Evolutionary conservation across 352 stramenopile species (phyloP).

Genomic region (Plasmopara muralis): DNA sequence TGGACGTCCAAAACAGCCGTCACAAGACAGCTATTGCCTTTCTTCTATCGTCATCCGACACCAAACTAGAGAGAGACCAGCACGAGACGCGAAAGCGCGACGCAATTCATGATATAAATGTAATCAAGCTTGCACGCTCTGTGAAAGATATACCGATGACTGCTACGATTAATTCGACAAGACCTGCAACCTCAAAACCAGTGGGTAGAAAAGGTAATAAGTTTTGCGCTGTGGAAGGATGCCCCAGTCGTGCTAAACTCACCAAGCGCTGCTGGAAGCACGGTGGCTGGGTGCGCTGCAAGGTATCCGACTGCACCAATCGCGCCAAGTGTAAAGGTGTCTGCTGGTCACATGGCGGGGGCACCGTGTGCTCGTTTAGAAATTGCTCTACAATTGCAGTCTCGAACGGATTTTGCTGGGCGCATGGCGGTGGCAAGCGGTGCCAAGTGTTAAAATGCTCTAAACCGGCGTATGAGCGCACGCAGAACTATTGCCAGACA

Average conservation of each 20-base stretch:
- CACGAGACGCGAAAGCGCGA: conserved; percentile 14
- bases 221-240: conserved; percentile 45
- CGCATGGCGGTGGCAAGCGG: conserved; percentile 33
- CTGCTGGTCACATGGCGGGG: conserved; percentile 56
- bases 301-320: conserved; percentile 51
- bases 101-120: conserved; percentile 9
- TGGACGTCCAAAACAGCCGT: conserved; percentile 1
- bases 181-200: conserved; percentile 4
- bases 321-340: conserved; percentile 60
- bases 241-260: conserved; percentile 43
- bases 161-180: neutral
- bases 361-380: conserved; percentile 40
- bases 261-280: conserved; percentile 55
- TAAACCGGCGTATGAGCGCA: conserved; percentile 54
- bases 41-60: conserved; percentile 29
- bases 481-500: conserved; percentile 47
- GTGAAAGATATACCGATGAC: conserved; percentile 2
- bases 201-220: conserved; percentile 42
- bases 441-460: conserved; percentile 40
- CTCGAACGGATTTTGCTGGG: conserved; percentile 47
- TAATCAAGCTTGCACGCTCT: conserved; percentile 18
- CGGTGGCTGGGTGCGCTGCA: conserved; percentile 53
- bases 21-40: conserved; percentile 30
- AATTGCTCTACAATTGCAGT: conserved; percentile 51
- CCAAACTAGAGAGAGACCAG: conserved; percentile 15